Conservation (phyloP, 1,284 basidiomycete species). For the Moesziomyces aphidis region DNA sequence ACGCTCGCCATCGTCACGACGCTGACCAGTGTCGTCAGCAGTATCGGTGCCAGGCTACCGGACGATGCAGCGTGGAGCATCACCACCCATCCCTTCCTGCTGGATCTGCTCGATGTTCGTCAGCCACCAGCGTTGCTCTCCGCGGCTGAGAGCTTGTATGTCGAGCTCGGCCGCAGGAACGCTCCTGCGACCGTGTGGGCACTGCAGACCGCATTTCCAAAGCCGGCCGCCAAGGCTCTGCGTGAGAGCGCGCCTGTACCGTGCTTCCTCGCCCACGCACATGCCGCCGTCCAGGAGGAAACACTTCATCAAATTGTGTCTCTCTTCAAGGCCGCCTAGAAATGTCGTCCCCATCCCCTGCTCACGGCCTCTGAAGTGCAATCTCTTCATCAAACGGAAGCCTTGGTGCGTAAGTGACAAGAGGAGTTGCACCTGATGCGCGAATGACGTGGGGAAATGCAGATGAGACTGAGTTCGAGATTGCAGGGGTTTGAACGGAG, state of each 20-base stretch:
- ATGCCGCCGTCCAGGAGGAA: conserved; percentile 7
- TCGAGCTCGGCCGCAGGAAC: conserved; percentile 16
- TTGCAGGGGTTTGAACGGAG: no score
- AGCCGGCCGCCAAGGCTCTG: not conserved
- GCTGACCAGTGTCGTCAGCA: conserved; percentile 15
- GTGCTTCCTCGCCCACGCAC: conserved; percentile 18
- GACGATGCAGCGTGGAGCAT: conserved; percentile 39
- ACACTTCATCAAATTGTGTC: conserved; percentile 15
- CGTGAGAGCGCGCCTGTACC: conserved; percentile 5
- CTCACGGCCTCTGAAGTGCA: not conserved
- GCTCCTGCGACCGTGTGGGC: conserved; percentile 21
- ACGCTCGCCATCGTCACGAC: conserved; percentile 27
- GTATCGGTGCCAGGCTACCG: conserved; percentile 16
- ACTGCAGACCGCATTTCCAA: conserved; percentile 12
- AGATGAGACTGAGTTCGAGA: no score
- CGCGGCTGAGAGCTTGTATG: conserved; percentile 18
- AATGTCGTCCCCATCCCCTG: not conserved
- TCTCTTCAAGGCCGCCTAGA: not conserved
- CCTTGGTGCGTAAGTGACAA: no score
- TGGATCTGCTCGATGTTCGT: conserved; percentile 20
- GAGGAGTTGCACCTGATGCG: no score
- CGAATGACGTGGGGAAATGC: no score
- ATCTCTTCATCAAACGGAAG: no score
- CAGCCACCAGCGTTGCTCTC: conserved; percentile 19
- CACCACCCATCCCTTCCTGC: conserved; percentile 15